These are phyloP conservation scores for Quercus dentata DNA, from an alignment of 306 rosid species.

Conservation along the genomic window DNA sequence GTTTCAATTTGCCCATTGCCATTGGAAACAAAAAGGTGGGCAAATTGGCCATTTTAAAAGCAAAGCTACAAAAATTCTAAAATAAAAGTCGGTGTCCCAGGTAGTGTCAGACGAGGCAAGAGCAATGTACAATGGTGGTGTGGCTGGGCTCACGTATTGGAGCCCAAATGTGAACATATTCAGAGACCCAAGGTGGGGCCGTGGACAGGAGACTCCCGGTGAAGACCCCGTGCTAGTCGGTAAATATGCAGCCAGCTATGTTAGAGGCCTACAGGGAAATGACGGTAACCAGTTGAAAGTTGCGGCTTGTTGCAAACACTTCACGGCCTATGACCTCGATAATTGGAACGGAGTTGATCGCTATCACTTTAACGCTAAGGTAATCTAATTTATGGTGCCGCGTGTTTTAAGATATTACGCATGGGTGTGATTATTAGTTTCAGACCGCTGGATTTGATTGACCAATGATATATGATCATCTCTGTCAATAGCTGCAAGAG, in stretches of 20 bases:
- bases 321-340: conserved; percentile 83
- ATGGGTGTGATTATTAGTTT: conserved; percentile 12
- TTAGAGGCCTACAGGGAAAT: conserved; percentile 73
- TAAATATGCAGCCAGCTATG: conserved; percentile 67
- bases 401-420: background rate
- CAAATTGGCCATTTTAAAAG: background rate
- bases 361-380: conserved; percentile 91
- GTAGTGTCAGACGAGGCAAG: conserved; percentile 93
- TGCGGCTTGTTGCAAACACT: conserved; percentile 92
- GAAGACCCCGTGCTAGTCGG: conserved; percentile 88
- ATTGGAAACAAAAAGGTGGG: background rate
- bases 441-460: background rate
- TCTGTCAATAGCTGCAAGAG: background rate
- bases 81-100: conserved; percentile 26
- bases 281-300: conserved; percentile 67
- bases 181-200: conserved; percentile 96
- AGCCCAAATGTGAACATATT: conserved; percentile 89
- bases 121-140: conserved; percentile 90
- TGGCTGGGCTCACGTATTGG: conserved; percentile 81
- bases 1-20: conserved; percentile 20
- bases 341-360: conserved; percentile 92
- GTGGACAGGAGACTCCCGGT: conserved; percentile 98
- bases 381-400: background rate
- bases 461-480: background rate
- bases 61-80: background rate